Evolutionary conservation across 768 basidiomycete species (phyloP), one percentile per base, ranked within the genome.

Genomic region (Pulveroboletus ravenelii): DNA sequence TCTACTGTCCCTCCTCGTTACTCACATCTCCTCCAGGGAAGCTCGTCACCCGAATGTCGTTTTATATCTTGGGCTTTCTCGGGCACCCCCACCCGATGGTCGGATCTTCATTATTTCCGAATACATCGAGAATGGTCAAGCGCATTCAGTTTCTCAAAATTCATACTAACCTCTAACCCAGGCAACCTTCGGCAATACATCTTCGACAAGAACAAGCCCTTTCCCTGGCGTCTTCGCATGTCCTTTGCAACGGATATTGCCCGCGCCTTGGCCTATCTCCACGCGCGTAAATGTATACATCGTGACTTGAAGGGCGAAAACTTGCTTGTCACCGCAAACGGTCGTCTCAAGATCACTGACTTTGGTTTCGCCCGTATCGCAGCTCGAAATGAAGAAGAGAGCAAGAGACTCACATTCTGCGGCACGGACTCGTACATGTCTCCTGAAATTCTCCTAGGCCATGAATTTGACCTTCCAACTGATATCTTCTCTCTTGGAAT

Each of bases 231-330:
- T 35, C 80, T 98, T 40, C 82, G 95, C 9, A 71, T 99, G 36
- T 93, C 90, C 12, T 99, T 99, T 69, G 92, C 95, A 31, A 94
- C 86, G 7, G 95, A 99, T 65, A 89, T 96, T 31, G 78, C 93
- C 6, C 85, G 95, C 14, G 93, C 95, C 0, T 79, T 99, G n/a
- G 93, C 95, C 6, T 99, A 97, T 67, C 86, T 97, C 12, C 95
- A 98, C 59, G 94, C 95, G 13, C 81, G 95, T 37, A 88, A 90
- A 65, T 87, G 86, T 67, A 89, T 88, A 54, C 87, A 89, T 59
- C 84, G 85, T 29, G 95, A 99, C 70, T 78, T 99, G 56, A 99
- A 99, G 69, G 94, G 93, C 34, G 95, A 98, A 73, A 99, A 99
- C 59, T 77, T 98, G 25, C 81, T 98, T n/a, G 85, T 97, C 18